Percentiles rank a stretch among this genome's conserved stretches.
phyloP scores from a whole-genome alignment of 2,329 filamentous ascomycete genomes.

The Alternaria atra region DNA sequence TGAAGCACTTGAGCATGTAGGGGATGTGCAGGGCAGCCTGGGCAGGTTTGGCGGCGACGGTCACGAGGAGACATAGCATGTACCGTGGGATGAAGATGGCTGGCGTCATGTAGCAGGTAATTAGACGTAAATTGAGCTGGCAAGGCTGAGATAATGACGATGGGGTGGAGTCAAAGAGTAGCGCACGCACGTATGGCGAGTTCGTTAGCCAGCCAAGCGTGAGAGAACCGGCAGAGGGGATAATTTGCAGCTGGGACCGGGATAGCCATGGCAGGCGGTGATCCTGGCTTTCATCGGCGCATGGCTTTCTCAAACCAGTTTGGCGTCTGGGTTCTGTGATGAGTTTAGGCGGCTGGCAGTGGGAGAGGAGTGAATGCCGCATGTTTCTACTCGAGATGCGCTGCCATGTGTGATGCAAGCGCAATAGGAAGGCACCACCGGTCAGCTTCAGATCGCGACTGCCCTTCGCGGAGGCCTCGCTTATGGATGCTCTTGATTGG shows the following conservation, averaged over 20 bases:
- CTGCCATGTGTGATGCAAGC: slow-evolving; percentile 7
- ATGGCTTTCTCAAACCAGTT: background rate
- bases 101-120: slow-evolving; percentile 4
- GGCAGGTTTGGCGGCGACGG: background rate
- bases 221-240: slow-evolving; percentile 36
- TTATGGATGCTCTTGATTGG: slow-evolving; percentile 34
- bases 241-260: slow-evolving; percentile 9
- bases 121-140: background rate
- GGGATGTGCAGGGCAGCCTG: background rate
- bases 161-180: slow-evolving; percentile 4
- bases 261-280: background rate
- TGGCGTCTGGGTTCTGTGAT: background rate
- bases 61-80: background rate
- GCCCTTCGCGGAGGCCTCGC: slow-evolving; percentile 30
- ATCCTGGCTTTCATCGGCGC: background rate
- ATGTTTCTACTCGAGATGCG: slow-evolving; percentile 11
- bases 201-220: slow-evolving; percentile 26
- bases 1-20: background rate
- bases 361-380: slow-evolving; percentile 2
- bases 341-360: background rate
- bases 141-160: slow-evolving; percentile 12
- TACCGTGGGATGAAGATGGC: background rate
- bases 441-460: slow-evolving; percentile 20
- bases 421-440: slow-evolving; percentile 18
- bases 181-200: slow-evolving; percentile 8